Conservation (phyloP, 129 eudicot species). For the Chrysanthemum lavandulifolium region DNA sequence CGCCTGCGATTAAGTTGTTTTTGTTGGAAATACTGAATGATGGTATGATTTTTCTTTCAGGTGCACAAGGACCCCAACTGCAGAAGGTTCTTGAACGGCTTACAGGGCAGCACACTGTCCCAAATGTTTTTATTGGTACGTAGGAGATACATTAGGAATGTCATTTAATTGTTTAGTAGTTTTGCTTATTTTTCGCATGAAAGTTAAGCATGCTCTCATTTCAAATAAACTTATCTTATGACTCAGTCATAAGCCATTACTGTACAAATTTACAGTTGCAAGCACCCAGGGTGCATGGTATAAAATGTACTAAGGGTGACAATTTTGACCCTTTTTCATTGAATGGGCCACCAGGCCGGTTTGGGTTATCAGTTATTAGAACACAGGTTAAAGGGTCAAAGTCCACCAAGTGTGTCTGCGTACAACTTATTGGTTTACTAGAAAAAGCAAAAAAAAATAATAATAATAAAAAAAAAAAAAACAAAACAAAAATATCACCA, state of each 20-base stretch:
- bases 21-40: not conserved
- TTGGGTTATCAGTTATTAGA: not conserved
- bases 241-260: not conserved
- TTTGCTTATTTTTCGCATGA: not conserved
- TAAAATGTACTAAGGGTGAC: not conserved
- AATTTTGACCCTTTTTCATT: not conserved
- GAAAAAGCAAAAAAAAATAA: not conserved
- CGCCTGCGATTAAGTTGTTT: not conserved
- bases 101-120: conserved; percentile 91
- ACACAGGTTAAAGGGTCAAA: no score
- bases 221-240: not conserved
- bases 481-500: not conserved
- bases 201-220: not conserved
- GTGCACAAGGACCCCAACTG: conserved; percentile 83
- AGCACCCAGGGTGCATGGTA: not conserved
- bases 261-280: not conserved
- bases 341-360: not conserved
- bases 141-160: conserved; percentile 19
- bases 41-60: conserved; percentile 26
- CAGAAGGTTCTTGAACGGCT: conserved; percentile 81
- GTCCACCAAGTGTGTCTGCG: not conserved
- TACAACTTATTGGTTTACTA: not conserved
- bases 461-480: no score
- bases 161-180: conserved; percentile 4
- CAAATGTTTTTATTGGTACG: conserved; percentile 89